Evolutionary conservation across 306 rosid genomes (phyloP), one percentile per base, ranked within the genome.

Genomic region (Crataegus laevigata): DNA sequence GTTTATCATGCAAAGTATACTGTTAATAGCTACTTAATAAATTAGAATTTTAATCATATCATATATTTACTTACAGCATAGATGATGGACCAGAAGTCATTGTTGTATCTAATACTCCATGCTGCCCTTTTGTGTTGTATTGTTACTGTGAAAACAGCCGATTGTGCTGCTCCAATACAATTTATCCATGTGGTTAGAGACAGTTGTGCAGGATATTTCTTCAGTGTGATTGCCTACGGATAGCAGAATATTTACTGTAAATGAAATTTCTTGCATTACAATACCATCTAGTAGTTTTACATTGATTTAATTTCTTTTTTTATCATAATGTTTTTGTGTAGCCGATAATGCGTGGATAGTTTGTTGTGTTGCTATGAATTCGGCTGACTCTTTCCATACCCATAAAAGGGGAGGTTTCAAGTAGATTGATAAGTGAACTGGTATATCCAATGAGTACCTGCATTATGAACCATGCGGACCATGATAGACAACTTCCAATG

Each of bases 161-260:
- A 85, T 61, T 83, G 84, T 43, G 68, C 80, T 52, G 82, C 87
- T 52, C 84, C 88, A 2, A 83, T 65, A 36, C 40, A 79, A 50
- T 79, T 78, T 29, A 87, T 63, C 87, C 84, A 87, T 45, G 82
- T 66, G 26, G 84, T 87, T 67, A 87, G 82, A 21, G 87, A 81
- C 8, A 85, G 60, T 45, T 72, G 86, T 45, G 88, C 91, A 15
- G 87, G 83, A 68, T 85, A 85, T 78, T 81, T 85, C 85, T 81
- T 88, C 79, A 75, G 45, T 58, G 71, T 68, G 8, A 79, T 29
- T 65, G 78, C 88, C 86, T 83, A 40, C 80, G 18, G 42, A 26
- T 52, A 30, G 64, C 21, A 70, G 30, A 51, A 52, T 54, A n/a
- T 9, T 51, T 68, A 21, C 63, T 32, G 47, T 58, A 71, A 32